Conservation (phyloP, 805 yeast genomes). For the Wickerhamomyces strasburgensis region DNA sequence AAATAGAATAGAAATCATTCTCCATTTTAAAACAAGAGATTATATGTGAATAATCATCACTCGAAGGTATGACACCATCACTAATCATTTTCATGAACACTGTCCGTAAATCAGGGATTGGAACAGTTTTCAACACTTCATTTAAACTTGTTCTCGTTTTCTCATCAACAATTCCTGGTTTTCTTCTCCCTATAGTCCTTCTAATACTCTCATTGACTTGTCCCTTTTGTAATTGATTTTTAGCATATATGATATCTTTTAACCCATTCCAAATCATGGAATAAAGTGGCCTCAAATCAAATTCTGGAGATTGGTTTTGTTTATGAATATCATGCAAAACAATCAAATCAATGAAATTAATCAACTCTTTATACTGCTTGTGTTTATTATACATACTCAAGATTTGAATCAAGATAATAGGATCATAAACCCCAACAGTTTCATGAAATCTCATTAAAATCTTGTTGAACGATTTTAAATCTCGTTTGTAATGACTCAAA, state of each 20-base stretch:
- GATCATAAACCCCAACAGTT: conserved; percentile 27
- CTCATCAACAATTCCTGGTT: too few species aligned
- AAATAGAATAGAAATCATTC: conserved; percentile 14
- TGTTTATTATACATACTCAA: conserved; percentile 28
- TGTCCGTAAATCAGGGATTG: conserved; percentile 18
- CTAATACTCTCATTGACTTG: not conserved
- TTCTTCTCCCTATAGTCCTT: too few species aligned
- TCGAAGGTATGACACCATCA: conserved; percentile 19
- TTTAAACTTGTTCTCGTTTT: too few species aligned
- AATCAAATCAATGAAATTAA: conserved; percentile 30
- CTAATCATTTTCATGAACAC: conserved; percentile 24
- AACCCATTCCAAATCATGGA: conserved; percentile 29
- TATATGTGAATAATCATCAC: conserved; percentile 18
- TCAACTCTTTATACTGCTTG: conserved; percentile 28
- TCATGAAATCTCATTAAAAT: conserved; percentile 29
- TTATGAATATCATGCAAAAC: conserved; percentile 18
- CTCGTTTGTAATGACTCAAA: conserved; percentile 29
- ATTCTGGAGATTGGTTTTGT: conserved; percentile 4
- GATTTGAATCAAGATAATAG: conserved; percentile 35
- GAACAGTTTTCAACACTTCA: conserved; percentile 3
- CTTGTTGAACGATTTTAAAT: conserved; percentile 26
- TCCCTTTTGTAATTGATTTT: not conserved
- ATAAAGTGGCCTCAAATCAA: conserved; percentile 22
- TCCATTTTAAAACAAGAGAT: conserved; percentile 13
- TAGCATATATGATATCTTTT: conserved; percentile 11